Evolutionary conservation across 2,329 filamentous ascomycete genomes (phyloP), one percentile per base, ranked within the genome.

Genomic region (Ophidiomyces ophidiicola): DNA sequence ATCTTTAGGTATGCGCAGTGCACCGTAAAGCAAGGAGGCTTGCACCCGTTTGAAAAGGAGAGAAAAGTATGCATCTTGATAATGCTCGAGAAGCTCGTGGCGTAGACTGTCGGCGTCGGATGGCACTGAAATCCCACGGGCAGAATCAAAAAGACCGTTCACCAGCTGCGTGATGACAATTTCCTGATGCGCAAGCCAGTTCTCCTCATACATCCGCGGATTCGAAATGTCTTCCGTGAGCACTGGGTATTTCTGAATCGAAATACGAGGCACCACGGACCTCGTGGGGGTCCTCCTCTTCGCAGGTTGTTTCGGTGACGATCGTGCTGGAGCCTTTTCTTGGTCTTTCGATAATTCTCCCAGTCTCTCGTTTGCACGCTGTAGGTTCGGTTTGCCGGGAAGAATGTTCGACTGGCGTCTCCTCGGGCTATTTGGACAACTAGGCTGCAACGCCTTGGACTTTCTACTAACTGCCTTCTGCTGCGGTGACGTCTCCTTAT

Each of bases 121-220:
- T 19, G 36, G 20, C 8, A 32, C 33, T 20, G 34, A 20, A 4
- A 45, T 43, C 2, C 45, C 38, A 36, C 44, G 43, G 0, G 59
- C 54, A 3, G 61, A 53, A 24, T 66, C 55, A 47, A 76, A 73
- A 33, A 77, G 56, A 10, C 61, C 60, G 52, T 79, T 80, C 32
- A 74, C 53, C 5, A 78, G 59, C 50, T 78, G 74, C 0, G 72
- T 72, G 31, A 79, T 68, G 25, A 72, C 69, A 15, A 71, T 59
- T 50, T 79, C 75, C 50, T 79, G 74, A 44, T 78, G 69, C 8
- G 61, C 64, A 25, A 79, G 67, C 74, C 75, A 79, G 41, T 69
- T 64, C 32, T 78, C 73, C 49, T 78, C 74, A 51, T 78, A 78
- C 46, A 79, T 61, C 38, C 69, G 64, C n/a, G 73, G 65, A 33